Evolutionary conservation across 1,284 basidiomycete species (phyloP).

Genomic region (Pisolithus thermaeus): DNA sequence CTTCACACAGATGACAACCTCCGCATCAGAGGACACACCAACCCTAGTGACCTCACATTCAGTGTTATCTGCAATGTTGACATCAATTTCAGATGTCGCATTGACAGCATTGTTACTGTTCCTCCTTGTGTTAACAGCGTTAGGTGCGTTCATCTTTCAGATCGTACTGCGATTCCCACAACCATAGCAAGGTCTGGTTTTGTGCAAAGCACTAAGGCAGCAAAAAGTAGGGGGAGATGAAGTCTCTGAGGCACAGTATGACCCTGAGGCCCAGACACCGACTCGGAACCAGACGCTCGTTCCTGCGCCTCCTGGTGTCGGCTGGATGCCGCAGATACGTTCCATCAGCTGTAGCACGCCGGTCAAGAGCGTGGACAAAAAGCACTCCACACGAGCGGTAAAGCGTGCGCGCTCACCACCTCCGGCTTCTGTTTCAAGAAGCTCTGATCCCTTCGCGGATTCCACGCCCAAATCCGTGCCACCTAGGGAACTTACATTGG

Average conservation of each 20-base stretch:
- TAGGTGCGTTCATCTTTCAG: constrained; percentile 15
- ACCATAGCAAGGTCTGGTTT: constrained; percentile 8
- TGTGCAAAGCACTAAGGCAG: constrained; percentile 11
- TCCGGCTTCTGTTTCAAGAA: constrained; percentile 7
- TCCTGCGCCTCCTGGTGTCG: constrained; percentile 22
- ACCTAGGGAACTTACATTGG: constrained; percentile 6
- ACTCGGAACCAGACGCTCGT: constrained; percentile 18
- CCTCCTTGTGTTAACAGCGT: constrained; percentile 11
- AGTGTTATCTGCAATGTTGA: not conserved
- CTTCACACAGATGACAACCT: not conserved
- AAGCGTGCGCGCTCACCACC: constrained; percentile 22
- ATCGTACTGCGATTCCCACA: not conserved
- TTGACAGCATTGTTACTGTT: constrained; percentile 10
- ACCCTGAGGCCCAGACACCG: constrained; percentile 11
- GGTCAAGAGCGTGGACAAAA: constrained; percentile 4
- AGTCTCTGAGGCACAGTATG: constrained; percentile 11
- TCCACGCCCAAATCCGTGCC: constrained; percentile 18
- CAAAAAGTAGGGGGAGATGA: not conserved
- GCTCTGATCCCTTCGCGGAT: constrained; percentile 2
- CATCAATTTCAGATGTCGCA: constrained; percentile 2
- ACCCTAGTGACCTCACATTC: not conserved
- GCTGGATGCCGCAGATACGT: constrained; percentile 40
- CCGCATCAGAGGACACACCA: constrained; percentile 9
- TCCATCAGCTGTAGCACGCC: constrained; percentile 19
- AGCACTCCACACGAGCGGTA: not conserved